Evolutionary conservation across 75 land plant species (phyloP).

Genomic region (Ceratopteris richardii): DNA sequence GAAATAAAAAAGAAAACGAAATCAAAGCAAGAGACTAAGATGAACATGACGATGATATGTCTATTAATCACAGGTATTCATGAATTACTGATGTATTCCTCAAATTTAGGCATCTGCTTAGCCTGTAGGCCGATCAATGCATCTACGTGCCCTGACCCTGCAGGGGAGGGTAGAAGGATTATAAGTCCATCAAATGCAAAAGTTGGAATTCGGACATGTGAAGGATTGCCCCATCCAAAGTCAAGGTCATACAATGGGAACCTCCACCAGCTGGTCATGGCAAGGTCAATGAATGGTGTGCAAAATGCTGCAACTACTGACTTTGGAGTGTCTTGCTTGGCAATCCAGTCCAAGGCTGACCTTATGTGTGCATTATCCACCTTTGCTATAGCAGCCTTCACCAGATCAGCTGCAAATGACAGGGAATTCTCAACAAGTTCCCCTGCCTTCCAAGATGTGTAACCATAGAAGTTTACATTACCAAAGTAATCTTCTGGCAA

Average conservation of each 20-base stretch:
- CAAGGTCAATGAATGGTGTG: conserved; percentile 1
- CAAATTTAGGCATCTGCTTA: conserved; percentile 6
- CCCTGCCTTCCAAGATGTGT: background rate
- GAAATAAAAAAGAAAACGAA: too few species aligned
- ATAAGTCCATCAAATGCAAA: conserved; percentile 11
- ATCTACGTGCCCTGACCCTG: conserved; percentile 1
- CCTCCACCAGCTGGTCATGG: conserved; percentile 25
- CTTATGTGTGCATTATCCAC: conserved; percentile 20
- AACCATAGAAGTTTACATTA: conserved; percentile 22
- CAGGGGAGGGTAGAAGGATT: conserved; percentile 13
- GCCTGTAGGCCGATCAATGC: conserved; percentile 10
- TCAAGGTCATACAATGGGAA: conserved; percentile 19
- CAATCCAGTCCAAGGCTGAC: conserved; percentile 18
- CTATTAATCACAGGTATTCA: too few species aligned
- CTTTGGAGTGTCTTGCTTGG: conserved; percentile 2
- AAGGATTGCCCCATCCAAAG: conserved; percentile 27
- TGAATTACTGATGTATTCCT: background rate
- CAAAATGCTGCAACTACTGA: conserved; percentile 2
- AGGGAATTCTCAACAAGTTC: conserved; percentile 10
- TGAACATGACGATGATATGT: too few species aligned
- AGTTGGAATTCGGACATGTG: conserved; percentile 4
- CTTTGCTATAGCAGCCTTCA: conserved; percentile 5
- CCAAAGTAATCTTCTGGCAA: conserved; percentile 18
- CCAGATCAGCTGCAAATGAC: conserved; percentile 1
- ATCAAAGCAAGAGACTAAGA: too few species aligned